Evolutionary conservation across 495 filamentous ascomycete genomes (phyloP).

Genomic region (Hypomontagnella monticulosa): DNA sequence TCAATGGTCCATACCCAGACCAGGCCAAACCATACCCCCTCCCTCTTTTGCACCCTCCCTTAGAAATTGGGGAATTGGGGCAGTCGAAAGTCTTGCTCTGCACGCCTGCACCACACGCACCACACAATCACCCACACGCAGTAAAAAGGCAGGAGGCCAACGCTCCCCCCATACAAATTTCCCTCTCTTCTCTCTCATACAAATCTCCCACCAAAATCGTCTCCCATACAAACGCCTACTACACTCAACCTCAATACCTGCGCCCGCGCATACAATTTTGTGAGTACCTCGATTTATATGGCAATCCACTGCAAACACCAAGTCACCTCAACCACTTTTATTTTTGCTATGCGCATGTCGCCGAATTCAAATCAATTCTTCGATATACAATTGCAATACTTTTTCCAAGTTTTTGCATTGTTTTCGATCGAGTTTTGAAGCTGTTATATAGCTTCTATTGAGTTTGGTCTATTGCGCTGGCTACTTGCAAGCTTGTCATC

Average conservation of each 20-base stretch:
- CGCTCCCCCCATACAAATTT: constrained; percentile 65
- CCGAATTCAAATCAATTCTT: constrained; percentile 14
- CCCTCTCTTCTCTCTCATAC: constrained; percentile 68
- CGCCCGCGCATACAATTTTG: constrained; percentile 47
- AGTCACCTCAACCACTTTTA: constrained; percentile 45
- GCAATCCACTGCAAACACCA: constrained; percentile 46
- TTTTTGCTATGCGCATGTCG: constrained; percentile 15
- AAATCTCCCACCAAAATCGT: constrained; percentile 60
- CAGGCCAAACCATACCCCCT: constrained; percentile 23
- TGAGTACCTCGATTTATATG: constrained; percentile 53
- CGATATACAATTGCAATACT: constrained; percentile 3
- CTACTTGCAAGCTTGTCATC: constrained; percentile 15
- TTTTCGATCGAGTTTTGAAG: constrained; percentile 25
- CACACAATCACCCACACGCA: constrained; percentile 66
- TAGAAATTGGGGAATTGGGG: constrained; percentile 51
- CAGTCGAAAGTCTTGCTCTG: constrained; percentile 46
- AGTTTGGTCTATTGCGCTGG: constrained; percentile 18
- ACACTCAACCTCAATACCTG: constrained; percentile 53
- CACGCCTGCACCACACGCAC: too few species aligned
- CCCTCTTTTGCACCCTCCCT: constrained; percentile 46
- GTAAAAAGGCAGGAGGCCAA: constrained; percentile 66
- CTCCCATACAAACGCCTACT: constrained; percentile 65
- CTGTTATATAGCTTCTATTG: constrained; percentile 20
- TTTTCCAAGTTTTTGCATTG: constrained; percentile 27
- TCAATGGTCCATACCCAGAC: constrained; percentile 36